Conservation (phyloP, 192 early-diverging fungal species). For the Mortierella antarctica region DNA sequence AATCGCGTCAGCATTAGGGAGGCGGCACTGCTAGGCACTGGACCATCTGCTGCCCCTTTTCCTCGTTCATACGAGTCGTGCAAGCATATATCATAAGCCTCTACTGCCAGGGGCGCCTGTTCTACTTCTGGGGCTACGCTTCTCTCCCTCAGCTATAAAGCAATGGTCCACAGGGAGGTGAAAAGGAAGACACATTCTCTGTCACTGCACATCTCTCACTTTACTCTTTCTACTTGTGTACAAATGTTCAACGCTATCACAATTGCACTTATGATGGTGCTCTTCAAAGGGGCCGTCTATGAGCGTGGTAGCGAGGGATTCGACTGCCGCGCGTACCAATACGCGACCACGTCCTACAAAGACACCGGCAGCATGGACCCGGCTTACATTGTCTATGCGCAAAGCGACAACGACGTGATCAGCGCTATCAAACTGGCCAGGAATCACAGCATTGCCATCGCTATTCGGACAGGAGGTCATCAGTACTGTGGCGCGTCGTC, state of each 20-base stretch:
- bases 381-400: constrained; percentile 19
- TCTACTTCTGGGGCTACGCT: too few relatives aligned
- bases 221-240: not conserved
- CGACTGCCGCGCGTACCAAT: constrained; percentile 9
- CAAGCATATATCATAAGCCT: too few relatives aligned
- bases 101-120: too few relatives aligned
- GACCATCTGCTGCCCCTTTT: too few relatives aligned
- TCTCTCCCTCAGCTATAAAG: too few relatives aligned
- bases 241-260: not conserved
- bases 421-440: constrained; percentile 28
- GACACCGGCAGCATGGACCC: constrained; percentile 2
- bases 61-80: too few relatives aligned
- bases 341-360: constrained; percentile 21
- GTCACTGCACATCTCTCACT: not conserved
- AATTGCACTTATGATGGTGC: not conserved
- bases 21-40: too few relatives aligned
- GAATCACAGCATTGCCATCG: constrained; percentile 8
- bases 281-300: too few relatives aligned
- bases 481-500: constrained; percentile 31
- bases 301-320: constrained; percentile 9
- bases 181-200: too few relatives aligned
- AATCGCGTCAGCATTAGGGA: too few relatives aligned
- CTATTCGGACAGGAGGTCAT: constrained; percentile 40
- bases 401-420: constrained; percentile 26
- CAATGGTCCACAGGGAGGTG: too few relatives aligned